phyloP scores from a whole-genome alignment of 257 asterid species.

The Handroanthus guayacan region DNA sequence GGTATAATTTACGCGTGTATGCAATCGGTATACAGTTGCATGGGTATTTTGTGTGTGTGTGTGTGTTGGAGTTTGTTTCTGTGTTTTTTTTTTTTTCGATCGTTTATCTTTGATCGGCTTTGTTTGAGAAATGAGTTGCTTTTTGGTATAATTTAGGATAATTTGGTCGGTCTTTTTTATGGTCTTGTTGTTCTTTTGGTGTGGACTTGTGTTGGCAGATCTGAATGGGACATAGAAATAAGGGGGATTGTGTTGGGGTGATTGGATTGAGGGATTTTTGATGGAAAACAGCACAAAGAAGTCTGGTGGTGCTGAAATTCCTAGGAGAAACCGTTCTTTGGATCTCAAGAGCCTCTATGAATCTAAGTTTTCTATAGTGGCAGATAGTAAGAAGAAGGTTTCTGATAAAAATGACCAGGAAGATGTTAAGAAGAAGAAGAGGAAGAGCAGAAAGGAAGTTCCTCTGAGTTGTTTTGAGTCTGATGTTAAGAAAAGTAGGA shows the following conservation, averaged over 20 bases:
- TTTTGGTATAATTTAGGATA: constrained; percentile 34
- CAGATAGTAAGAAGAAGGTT: constrained; percentile 42
- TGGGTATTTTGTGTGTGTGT: constrained; percentile 36
- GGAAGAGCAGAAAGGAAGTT: constrained; percentile 63
- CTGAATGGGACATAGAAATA: constrained; percentile 57
- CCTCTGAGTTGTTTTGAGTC: constrained; percentile 59
- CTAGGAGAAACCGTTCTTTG: constrained; percentile 81
- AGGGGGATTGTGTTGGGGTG: constrained; percentile 56
- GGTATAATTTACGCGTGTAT: constrained; percentile 47
- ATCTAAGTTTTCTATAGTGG: constrained; percentile 55
- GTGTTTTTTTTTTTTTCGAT: constrained; percentile 29
- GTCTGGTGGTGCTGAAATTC: constrained; percentile 59
- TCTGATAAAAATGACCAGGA: constrained; percentile 47
- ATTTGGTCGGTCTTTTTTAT: constrained; percentile 34
- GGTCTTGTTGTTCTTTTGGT: constrained; percentile 36
- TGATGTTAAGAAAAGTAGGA: constrained; percentile 64
- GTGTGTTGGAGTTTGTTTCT: constrained; percentile 32
- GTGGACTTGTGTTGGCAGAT: constrained; percentile 72
- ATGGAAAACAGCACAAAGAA: constrained; percentile 77
- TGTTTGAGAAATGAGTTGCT: constrained; percentile 33
- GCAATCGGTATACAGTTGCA: constrained; percentile 34
- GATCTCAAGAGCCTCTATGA: constrained; percentile 80
- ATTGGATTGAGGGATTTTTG: constrained; percentile 59
- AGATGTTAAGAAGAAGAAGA: constrained; percentile 62
- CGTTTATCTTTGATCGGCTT: constrained; percentile 38